Percentiles rank a stretch among this genome's conserved stretches.
Conservation (phyloP, 768 basidiomycete genomes). For the Panaeolus cyanescens region DNA sequence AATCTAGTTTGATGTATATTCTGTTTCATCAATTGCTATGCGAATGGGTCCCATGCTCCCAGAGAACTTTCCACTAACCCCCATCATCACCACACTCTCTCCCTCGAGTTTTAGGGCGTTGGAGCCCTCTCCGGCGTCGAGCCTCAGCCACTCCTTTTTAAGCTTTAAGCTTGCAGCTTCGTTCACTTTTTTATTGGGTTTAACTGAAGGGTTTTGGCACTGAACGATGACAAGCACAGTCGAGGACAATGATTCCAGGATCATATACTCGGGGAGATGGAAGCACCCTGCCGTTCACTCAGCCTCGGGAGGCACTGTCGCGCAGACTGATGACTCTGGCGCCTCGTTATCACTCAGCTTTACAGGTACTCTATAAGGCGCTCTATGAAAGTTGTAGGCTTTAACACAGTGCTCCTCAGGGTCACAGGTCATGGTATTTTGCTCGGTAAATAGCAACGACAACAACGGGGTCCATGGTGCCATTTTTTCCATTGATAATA, state of each 20-base stretch:
- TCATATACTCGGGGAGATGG: no score
- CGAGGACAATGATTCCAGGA: no score
- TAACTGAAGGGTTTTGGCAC: neutral
- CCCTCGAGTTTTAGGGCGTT: neutral
- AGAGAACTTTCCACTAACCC: neutral
- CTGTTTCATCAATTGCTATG: neutral
- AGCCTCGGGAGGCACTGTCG: neutral
- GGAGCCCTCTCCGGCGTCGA: neutral
- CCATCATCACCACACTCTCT: neutral
- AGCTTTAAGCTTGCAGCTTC: neutral
- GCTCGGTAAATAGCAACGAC: neutral
- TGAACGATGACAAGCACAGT: neutral
- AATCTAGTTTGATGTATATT: no score
- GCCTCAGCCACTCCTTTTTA: neutral
- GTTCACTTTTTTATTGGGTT: neutral
- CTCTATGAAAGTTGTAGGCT: neutral
- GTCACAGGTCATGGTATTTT: neutral
- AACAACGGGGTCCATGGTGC: neutral
- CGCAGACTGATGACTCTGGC: neutral
- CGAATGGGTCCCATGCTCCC: neutral
- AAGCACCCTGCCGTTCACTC: no score
- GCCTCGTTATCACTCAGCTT: neutral
- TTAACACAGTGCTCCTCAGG: neutral
- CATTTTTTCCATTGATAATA: neutral
- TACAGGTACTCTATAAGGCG: neutral